Conservation (phyloP, 805 yeast species). For the Pichia pseudocactophila region DNA sequence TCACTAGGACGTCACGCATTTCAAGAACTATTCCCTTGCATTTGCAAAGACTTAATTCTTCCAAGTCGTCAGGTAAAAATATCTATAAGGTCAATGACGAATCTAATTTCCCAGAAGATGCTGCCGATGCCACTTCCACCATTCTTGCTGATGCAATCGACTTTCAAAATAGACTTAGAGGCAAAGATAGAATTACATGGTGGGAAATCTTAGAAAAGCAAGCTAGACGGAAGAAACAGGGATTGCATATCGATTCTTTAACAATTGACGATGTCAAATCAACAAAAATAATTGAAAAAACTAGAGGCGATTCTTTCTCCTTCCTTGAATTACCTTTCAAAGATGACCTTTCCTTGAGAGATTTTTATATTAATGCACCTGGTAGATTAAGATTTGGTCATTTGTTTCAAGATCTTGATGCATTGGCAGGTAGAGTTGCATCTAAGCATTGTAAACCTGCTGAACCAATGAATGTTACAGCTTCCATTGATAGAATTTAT, state of each 20-base stretch:
- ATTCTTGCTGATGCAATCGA: conserved; percentile 53
- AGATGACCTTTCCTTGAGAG: conserved; percentile 74
- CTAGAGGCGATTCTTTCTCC: conserved; percentile 69
- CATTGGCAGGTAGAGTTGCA: conserved; percentile 89
- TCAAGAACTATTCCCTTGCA: too few relatives aligned
- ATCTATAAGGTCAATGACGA: conserved; percentile 18
- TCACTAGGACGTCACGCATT: too few relatives aligned
- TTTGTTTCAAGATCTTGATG: conserved; percentile 87
- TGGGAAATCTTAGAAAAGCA: conserved; percentile 72
- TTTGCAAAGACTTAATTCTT: too few relatives aligned
- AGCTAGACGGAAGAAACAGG: conserved; percentile 59
- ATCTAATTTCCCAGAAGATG: conserved; percentile 40
- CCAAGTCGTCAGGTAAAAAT: background rate
- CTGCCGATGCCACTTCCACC: conserved; percentile 72
- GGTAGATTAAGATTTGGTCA: conserved; percentile 93
- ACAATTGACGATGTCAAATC: conserved; percentile 67
- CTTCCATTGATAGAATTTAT: conserved; percentile 85
- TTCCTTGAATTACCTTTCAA: conserved; percentile 71
- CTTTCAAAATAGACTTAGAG: conserved; percentile 32
- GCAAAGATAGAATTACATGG: conserved; percentile 62
- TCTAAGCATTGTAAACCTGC: conserved; percentile 92
- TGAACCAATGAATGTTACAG: conserved; percentile 91
- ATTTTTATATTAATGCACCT: conserved; percentile 78
- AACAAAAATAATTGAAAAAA: conserved; percentile 59
- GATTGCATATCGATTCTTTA: conserved; percentile 62